A percentile compares a stretch with the other conserved stretches of the same genome.
Conservation (phyloP, 257 asterid genomes). For the Echites panduratus region DNA sequence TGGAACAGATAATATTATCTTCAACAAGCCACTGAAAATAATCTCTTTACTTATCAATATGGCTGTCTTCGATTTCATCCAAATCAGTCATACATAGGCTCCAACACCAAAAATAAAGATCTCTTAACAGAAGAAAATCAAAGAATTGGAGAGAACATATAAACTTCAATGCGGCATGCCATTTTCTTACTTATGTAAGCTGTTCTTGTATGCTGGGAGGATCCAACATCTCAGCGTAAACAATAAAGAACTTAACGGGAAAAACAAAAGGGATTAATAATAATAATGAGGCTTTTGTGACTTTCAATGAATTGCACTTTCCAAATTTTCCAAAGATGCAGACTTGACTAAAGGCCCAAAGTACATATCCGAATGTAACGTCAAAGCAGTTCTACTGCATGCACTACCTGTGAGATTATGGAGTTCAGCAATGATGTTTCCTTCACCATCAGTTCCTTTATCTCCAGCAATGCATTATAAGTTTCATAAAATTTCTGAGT, state of each 20-base stretch:
- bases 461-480: slow-evolving; percentile 74
- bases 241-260: background rate
- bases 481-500: slow-evolving; percentile 69
- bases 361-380: background rate
- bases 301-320: background rate
- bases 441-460: slow-evolving; percentile 74
- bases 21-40: background rate
- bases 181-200: background rate
- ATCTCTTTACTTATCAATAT: background rate
- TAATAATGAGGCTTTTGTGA: background rate
- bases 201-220: background rate
- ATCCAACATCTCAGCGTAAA: background rate
- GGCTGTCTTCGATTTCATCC: background rate
- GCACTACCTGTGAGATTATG: slow-evolving; percentile 64
- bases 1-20: background rate
- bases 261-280: background rate
- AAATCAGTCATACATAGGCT: background rate
- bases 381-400: slow-evolving; percentile 14
- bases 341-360: background rate
- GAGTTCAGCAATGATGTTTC: slow-evolving; percentile 83
- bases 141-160: too few relatives aligned
- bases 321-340: background rate
- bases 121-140: background rate
- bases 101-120: background rate
- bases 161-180: background rate